Evolutionary conservation across 2,329 filamentous ascomycete species (phyloP).

Genomic region (Calonectria multiphialidica): DNA sequence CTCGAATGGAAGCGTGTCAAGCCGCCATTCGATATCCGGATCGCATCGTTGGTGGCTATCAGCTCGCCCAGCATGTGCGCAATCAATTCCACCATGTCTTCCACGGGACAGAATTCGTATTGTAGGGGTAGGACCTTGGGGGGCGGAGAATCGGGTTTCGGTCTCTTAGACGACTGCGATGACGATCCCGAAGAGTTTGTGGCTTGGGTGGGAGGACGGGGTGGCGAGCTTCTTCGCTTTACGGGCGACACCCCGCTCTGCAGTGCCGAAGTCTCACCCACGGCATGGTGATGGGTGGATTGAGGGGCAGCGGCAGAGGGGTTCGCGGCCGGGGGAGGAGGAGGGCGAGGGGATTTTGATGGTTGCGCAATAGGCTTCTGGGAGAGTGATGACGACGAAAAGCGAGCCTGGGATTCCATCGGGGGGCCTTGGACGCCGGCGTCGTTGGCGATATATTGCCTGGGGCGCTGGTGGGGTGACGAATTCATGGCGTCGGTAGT

Average conservation of each 20-base stretch:
- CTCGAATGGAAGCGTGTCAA: conserved; percentile 96
- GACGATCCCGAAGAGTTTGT: conserved; percentile 41
- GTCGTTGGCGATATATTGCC: conserved; percentile 41
- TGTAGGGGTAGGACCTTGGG: conserved; percentile 74
- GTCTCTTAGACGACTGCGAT: conserved; percentile 61
- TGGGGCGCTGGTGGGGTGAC: conserved; percentile 39
- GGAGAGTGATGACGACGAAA: conserved; percentile 31
- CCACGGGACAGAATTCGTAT: conserved; percentile 86
- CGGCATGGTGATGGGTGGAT: conserved; percentile 25
- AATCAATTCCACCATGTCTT: conserved; percentile 91
- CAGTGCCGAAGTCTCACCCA: conserved; percentile 27
- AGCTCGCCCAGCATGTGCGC: conserved; percentile 96
- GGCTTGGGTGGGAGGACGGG: conserved; percentile 46
- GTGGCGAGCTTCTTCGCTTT: conserved; percentile 48
- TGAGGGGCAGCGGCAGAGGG: conserved; percentile 30
- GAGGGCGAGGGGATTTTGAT: conserved; percentile 34
- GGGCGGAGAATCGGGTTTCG: conserved; percentile 61
- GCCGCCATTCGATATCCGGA: conserved; percentile 78
- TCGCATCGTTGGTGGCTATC: conserved; percentile 93
- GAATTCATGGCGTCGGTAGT: conserved; percentile 42
- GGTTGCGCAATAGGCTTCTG: conserved; percentile 37
- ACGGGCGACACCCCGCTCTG: conserved; percentile 47
- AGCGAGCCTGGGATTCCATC: conserved; percentile 32
- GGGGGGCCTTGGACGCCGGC: conserved; percentile 35
- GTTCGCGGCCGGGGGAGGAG: conserved; percentile 27